phyloP scores from a whole-genome alignment of 257 asterid species.

The Solanum ossicruentum region DNA sequence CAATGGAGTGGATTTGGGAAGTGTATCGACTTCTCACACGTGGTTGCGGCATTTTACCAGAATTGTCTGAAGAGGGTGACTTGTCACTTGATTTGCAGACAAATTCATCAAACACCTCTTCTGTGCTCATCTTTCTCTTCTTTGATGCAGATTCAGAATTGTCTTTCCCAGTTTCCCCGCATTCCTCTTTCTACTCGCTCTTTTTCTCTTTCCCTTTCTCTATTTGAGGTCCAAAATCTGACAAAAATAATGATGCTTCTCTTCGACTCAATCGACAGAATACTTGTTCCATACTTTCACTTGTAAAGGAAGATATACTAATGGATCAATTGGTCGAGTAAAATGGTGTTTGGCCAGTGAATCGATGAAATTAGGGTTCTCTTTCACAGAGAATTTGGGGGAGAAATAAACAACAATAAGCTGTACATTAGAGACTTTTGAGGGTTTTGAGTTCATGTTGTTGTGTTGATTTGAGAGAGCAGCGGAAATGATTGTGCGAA shows the following conservation, averaged over 20 bases:
- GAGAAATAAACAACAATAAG: not conserved
- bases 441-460: no score
- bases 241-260: conserved; percentile 72
- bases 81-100: conserved; percentile 9
- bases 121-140: conserved; percentile 52
- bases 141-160: conserved; percentile 43
- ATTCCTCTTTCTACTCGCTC: not conserved
- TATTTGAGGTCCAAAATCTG: conserved; percentile 13
- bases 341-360: not conserved
- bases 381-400: not conserved
- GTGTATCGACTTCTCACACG: conserved; percentile 5
- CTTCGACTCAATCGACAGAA: conserved; percentile 83
- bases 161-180: conserved; percentile 1
- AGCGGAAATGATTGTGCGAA: no score
- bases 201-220: conserved; percentile 46
- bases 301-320: not conserved
- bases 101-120: conserved; percentile 26
- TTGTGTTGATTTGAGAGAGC: no score
- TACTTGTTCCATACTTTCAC: conserved; percentile 70
- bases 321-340: not conserved
- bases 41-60: conserved; percentile 10
- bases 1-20: not conserved
- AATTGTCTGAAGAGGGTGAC: conserved; percentile 3
- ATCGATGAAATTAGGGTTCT: not conserved
- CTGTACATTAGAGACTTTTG: no score